Percentiles rank a stretch among this genome's conserved stretches.
phyloP scores from a whole-genome alignment of 2,329 filamentous ascomycete species.

The Geosmithia flava region DNA sequence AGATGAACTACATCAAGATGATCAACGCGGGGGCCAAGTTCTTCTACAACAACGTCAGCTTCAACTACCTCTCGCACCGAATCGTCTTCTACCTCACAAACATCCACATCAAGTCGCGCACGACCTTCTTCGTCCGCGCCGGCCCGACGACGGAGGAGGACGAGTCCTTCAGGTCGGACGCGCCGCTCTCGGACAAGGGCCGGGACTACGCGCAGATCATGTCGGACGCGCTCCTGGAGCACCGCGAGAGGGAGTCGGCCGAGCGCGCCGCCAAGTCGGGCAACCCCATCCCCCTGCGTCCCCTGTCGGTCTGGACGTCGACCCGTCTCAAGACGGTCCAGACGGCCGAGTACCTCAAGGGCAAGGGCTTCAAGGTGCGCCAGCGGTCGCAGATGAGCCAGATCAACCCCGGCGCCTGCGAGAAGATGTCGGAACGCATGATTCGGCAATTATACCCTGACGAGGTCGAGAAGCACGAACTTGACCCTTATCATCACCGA shows the following conservation, averaged over 20 bases:
- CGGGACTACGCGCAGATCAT: slow-evolving; percentile 73
- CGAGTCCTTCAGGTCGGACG: slow-evolving; percentile 86
- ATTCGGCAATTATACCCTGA: slow-evolving; percentile 79
- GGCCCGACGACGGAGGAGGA: slow-evolving; percentile 84
- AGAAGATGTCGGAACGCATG: slow-evolving; percentile 75
- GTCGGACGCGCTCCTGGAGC: slow-evolving; percentile 69
- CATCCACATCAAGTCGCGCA: slow-evolving; percentile 87
- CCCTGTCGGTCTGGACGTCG: slow-evolving; percentile 88
- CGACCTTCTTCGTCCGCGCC: slow-evolving; percentile 84
- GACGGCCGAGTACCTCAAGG: slow-evolving; percentile 71
- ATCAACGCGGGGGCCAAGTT: slow-evolving; percentile 92
- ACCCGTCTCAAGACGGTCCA: slow-evolving; percentile 83
- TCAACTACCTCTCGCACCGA: slow-evolving; percentile 90
- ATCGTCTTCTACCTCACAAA: slow-evolving; percentile 99
- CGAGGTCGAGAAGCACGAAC: slow-evolving; percentile 83
- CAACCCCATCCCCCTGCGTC: slow-evolving; percentile 56
- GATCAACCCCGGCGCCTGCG: slow-evolving; percentile 90
- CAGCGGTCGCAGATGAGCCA: slow-evolving; percentile 96
- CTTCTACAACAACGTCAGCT: slow-evolving; percentile 92
- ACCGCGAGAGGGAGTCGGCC: slow-evolving; percentile 71
- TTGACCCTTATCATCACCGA: slow-evolving; percentile 92
- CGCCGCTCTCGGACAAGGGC: slow-evolving; percentile 69
- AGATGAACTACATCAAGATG: slow-evolving; percentile 98
- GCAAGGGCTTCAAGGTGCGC: slow-evolving; percentile 71
- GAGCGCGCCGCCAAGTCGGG: slow-evolving; percentile 58